phyloP scores from a whole-genome alignment of 192 early-diverging fungal species.

The Diversispora epigaea region DNA sequence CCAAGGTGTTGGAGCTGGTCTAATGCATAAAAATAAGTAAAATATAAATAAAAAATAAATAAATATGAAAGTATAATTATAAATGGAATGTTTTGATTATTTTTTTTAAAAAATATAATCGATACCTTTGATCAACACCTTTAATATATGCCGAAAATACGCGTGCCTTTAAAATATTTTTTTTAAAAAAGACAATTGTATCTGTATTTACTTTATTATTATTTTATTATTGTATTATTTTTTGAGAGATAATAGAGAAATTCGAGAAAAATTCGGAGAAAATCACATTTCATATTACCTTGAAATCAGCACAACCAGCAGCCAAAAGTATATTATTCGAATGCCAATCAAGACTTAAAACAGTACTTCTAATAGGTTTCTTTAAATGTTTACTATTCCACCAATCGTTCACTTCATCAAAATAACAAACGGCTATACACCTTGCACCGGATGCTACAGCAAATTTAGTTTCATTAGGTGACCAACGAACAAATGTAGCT shows the following conservation, averaged over 20 bases:
- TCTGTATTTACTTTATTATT: too few relatives aligned
- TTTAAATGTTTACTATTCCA: conserved; percentile 95
- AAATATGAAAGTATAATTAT: background rate
- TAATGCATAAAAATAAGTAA: conserved; percentile 26
- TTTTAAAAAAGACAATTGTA: background rate
- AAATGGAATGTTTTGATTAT: background rate
- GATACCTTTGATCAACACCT: conserved; percentile 83
- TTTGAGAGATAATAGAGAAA: background rate
- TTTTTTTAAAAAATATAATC: background rate
- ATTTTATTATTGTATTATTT: background rate
- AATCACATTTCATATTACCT: conserved; percentile 41
- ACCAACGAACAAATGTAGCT: conserved; percentile 92
- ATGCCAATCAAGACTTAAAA: conserved; percentile 91
- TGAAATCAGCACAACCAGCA: conserved; percentile 84
- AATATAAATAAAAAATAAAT: background rate
- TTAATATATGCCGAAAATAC: conserved; percentile 96
- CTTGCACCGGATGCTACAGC: conserved; percentile 93
- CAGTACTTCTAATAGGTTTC: conserved; percentile 88
- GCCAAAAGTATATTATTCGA: conserved; percentile 93
- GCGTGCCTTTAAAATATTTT: conserved; percentile 58
- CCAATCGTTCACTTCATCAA: conserved; percentile 95
- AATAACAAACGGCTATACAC: conserved; percentile 91
- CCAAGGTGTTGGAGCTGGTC: conserved; percentile 80
- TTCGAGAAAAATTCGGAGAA: background rate
- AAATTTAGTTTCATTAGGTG: conserved; percentile 96